Evolutionary conservation across 2,329 filamentous ascomycete species (phyloP), one percentile per base, ranked within the genome.

Genomic region (Mycosphaerelloides madeirae): DNA sequence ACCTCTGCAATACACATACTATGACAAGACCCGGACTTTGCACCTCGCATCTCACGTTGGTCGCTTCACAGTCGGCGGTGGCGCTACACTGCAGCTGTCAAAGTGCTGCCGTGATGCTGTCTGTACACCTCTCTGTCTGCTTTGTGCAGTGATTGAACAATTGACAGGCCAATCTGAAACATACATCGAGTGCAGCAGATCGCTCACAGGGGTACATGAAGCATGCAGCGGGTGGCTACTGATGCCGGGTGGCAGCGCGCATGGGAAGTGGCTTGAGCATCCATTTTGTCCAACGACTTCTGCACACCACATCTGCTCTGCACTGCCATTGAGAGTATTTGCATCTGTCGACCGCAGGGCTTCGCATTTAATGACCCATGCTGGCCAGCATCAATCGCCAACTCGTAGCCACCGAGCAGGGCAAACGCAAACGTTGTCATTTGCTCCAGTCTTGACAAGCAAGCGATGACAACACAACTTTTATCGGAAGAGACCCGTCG

Each of bases 151-250:
- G 42, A 44, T 41, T 45, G 37, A 49, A 55, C 52, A 55, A 55
- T 55, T 50, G 48, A 32, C 45, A 51, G n/a, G 43, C 46, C 49
- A 52, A 49, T 55, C 44, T 55, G 52, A 55, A 52, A 55, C 50
- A 44, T 38, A 15, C 38, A 40, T 36, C 38, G 50, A 38, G 44
- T 48, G 52, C 50, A 34, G 49, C 45, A 51, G 52, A 55, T 53
- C 43, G 36, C 28, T 39, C 40, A 42, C 52, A 51, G 43, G 48
- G 45, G 37, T 38, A 31, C 29, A 22, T 31, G 31, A 44, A n/a
- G 31, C 34, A 41, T 36, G 41, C 38, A 34, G 34, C 50, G 52
- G 50, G 35, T 46, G 33, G 31, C 16, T 31, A 36, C 43, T 28
- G 31, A 37, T 40, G 29, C 37, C 38, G 22, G 20, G 29, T 37